Evolutionary conservation across 192 early-diverging fungal genomes (phyloP).

Genomic region (Glomus cerebriforme): DNA sequence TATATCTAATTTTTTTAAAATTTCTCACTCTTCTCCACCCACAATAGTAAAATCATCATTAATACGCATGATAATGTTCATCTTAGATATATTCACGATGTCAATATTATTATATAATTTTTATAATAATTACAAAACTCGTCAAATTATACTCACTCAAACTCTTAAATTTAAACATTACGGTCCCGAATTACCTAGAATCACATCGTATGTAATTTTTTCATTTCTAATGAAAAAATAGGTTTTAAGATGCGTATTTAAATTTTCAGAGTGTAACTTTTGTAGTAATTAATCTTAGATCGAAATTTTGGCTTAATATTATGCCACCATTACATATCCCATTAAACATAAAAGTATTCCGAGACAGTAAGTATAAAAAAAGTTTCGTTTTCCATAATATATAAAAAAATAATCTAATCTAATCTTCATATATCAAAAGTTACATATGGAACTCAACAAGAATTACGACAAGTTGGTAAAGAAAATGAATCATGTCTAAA

Average conservation of each 20-base stretch:
- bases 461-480: constrained; percentile 34
- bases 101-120: neutral
- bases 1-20: neutral
- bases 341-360: neutral
- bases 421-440: neutral
- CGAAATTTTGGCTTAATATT: neutral
- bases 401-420: no score
- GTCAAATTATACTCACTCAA: neutral
- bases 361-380: constrained; percentile 9
- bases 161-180: neutral
- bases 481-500: constrained; percentile 35
- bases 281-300: neutral
- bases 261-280: neutral
- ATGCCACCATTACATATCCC: neutral
- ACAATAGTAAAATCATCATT: neutral
- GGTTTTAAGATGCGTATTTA: no score
- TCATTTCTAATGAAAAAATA: neutral
- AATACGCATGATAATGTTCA: neutral
- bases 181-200: constrained; percentile 2
- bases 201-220: neutral
- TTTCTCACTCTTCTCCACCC: neutral
- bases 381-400: no score
- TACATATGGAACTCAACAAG: constrained; percentile 3
- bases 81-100: neutral
- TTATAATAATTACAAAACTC: constrained; percentile 1